Evolutionary conservation across 1,284 basidiomycete species (phyloP).

Genomic region (Moesziomyces parantarcticus): DNA sequence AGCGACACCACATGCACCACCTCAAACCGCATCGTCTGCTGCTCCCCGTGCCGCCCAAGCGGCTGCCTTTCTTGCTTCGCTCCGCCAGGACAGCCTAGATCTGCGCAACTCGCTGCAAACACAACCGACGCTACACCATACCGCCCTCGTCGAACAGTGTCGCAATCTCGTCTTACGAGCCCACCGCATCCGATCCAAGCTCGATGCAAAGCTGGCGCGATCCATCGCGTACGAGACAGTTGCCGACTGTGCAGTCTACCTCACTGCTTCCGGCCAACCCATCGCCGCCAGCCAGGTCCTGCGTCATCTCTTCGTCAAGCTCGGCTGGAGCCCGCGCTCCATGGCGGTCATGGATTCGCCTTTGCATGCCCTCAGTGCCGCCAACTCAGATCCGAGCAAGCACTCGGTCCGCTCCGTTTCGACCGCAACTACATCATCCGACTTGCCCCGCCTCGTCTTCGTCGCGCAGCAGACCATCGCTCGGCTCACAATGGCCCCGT

Average conservation of each 20-base stretch:
- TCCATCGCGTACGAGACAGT: constrained; percentile 14
- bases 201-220: constrained; percentile 11
- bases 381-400: background rate
- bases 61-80: constrained; percentile 1
- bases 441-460: constrained; percentile 10
- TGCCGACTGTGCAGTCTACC: constrained; percentile 21
- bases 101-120: constrained; percentile 18
- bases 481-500: constrained; percentile 25
- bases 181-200: constrained; percentile 5
- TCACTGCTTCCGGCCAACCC: constrained; percentile 14
- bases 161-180: constrained; percentile 19
- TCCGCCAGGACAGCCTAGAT: constrained; percentile 8
- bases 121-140: background rate
- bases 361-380: background rate
- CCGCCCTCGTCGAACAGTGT: constrained; percentile 11
- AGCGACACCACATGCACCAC: background rate
- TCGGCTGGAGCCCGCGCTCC: constrained; percentile 26
- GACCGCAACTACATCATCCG: constrained; percentile 1
- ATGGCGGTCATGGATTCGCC: background rate
- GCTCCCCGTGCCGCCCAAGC: background rate
- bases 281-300: constrained; percentile 17
- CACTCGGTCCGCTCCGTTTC: background rate
- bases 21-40: background rate
- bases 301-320: constrained; percentile 29
- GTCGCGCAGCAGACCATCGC: constrained; percentile 23